Percentiles rank a stretch among this genome's conserved stretches.
phyloP scores from a whole-genome alignment of 23 red algal species.

The Pyropia yezoensis region DNA sequence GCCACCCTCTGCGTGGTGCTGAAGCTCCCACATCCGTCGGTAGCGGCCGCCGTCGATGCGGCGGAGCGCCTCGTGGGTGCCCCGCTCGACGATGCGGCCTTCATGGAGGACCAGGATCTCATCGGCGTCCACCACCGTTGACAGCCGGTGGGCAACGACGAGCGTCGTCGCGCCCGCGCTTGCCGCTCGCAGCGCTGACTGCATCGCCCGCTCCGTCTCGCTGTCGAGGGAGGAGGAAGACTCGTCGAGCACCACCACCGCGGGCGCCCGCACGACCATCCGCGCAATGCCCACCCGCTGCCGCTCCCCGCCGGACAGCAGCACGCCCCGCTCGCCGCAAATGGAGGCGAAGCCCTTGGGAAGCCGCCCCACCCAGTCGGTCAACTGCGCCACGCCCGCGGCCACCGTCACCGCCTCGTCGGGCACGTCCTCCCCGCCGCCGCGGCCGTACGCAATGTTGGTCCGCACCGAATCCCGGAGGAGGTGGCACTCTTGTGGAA shows the following conservation, averaged over 20 bases:
- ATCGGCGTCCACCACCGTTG: slow-evolving; percentile 75
- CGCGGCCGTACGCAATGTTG: slow-evolving; percentile 81
- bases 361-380: slow-evolving; percentile 70
- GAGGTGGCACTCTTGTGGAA: slow-evolving; percentile 90
- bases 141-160: slow-evolving; percentile 92
- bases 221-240: slow-evolving; percentile 77
- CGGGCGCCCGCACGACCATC: slow-evolving; percentile 59
- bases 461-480: slow-evolving; percentile 77
- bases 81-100: slow-evolving; percentile 22
- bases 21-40: slow-evolving; percentile 14
- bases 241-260: slow-evolving; percentile 89
- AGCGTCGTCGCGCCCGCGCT: slow-evolving; percentile 76
- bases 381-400: slow-evolving; percentile 40
- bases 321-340: slow-evolving; percentile 95
- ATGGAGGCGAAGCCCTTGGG: slow-evolving; percentile 73
- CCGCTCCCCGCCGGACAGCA: slow-evolving; percentile 91
- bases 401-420: slow-evolving; percentile 53
- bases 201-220: slow-evolving; percentile 84
- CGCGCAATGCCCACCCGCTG: slow-evolving; percentile 85
- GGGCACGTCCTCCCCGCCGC: slow-evolving; percentile 51
- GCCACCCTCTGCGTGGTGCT: background rate
- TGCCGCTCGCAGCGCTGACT: slow-evolving; percentile 68
- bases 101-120: slow-evolving; percentile 68
- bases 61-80: slow-evolving; percentile 5
- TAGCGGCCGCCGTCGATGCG: slow-evolving; percentile 4